Base-by-base conservation (phyloP, 176 grass and related monocot species). In the Thalia dealbata region DNA sequence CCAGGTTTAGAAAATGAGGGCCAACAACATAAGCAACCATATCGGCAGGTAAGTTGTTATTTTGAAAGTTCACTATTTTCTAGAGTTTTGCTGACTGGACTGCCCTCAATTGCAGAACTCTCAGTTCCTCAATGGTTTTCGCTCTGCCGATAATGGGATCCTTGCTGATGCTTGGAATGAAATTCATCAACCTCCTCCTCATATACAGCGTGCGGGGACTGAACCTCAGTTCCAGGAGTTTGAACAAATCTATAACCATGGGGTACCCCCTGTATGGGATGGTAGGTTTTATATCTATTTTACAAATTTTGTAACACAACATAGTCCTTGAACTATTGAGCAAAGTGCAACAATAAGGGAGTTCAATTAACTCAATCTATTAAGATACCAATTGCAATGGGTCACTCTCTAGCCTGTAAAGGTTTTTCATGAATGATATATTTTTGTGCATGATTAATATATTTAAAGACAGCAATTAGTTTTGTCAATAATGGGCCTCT, bases 1-100 rank as follows among this genome's bases (percentile, higher is more conserved):
- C 95, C 95, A 14, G 95, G 95, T 70, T 86, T 90, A 46, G 95
- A 85, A 65, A 82, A 86, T 73, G 87, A 91, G 74, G 82, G 78
- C 67, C 89, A 89, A 73, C 95, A 99, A 60, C 76, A 85, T 73
- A 87, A 88, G 56, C 83, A 75, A 71, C 85, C 77, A 29, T 25
- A 84, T 83, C 79, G 72, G 52, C 38, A 44, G 78, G 85, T 93
- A 83, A 88, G 67, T 35, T 41, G 61, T 70, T 82, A 78, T 81
- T 60, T 25, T 18, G 22, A 62, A 30, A 15, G 38, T 45, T 21
- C 73, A 6, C 8, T 71, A 52, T 52, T 65, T 60, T 85, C 45
- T 67, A 71, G 66, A 19, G 52, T 1, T 21, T 43, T 50, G 16
- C 67, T 91, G 73, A 84, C 52, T 75, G 44, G 50, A 79, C 79